Conservation (phyloP, 78 protist species). For the Ministeria vibrans region DNA sequence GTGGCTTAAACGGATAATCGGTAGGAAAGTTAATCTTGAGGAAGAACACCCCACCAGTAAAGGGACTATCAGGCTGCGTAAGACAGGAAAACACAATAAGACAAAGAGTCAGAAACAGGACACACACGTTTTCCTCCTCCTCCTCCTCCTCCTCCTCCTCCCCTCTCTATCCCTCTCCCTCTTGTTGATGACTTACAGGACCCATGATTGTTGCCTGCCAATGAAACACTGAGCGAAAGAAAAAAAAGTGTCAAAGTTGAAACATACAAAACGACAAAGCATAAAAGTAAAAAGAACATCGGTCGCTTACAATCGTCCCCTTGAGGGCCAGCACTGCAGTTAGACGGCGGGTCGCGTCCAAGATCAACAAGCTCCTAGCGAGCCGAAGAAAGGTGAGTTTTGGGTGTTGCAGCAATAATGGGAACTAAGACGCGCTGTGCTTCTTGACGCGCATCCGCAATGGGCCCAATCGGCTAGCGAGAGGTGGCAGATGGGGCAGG, state of each 20-base stretch:
- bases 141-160: too few relatives aligned
- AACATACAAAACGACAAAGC: background rate
- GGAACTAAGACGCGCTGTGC: too few relatives aligned
- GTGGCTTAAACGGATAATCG: conserved; percentile 85
- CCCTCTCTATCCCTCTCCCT: too few relatives aligned
- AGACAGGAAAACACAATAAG: background rate
- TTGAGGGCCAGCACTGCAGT: conserved; percentile 37
- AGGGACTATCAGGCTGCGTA: conserved; percentile 6
- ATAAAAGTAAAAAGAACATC: background rate
- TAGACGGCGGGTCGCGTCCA: conserved; percentile 11
- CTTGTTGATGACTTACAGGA: conserved; percentile 9
- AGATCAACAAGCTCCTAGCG: conserved; percentile 27
- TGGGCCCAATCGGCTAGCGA: too few relatives aligned
- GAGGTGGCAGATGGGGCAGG: too few relatives aligned
- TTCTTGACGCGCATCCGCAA: too few relatives aligned
- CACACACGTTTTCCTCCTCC: too few relatives aligned
- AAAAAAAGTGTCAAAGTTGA: background rate
- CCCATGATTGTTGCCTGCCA: conserved; percentile 45
- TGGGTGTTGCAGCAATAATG: too few relatives aligned
- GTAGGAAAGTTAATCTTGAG: conserved; percentile 55
- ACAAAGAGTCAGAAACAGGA: background rate
- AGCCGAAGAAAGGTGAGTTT: too few relatives aligned
- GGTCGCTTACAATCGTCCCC: conserved; percentile 13
- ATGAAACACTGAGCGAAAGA: background rate
- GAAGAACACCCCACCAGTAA: conserved; percentile 63